These are phyloP conservation scores for Fulvia fulva DNA, from an alignment of 2,329 filamentous ascomycete species.

Conservation along the genomic window DNA sequence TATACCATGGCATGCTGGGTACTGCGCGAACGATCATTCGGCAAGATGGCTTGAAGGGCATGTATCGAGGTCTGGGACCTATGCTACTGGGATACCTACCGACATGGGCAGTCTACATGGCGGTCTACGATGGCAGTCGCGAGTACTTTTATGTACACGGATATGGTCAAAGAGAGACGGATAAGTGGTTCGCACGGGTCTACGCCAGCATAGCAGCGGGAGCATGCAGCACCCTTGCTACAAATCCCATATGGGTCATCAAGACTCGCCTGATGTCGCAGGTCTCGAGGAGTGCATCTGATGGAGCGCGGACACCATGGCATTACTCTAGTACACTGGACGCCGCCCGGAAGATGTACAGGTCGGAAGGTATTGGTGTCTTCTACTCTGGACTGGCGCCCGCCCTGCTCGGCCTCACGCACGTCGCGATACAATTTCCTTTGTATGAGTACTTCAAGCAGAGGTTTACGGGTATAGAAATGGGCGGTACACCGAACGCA, in stretches of 20 bases:
- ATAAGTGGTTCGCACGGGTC: slow-evolving; percentile 73
- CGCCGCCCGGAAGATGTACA: slow-evolving; percentile 94
- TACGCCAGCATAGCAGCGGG: slow-evolving; percentile 89
- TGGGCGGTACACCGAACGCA: slow-evolving; percentile 64
- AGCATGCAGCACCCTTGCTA: slow-evolving; percentile 86
- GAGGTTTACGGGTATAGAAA: slow-evolving; percentile 81
- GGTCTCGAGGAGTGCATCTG: slow-evolving; percentile 56
- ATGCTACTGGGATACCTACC: slow-evolving; percentile 94
- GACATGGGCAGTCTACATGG: slow-evolving; percentile 98
- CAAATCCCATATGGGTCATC: slow-evolving; percentile 99
- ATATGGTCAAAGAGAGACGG: slow-evolving; percentile 42
- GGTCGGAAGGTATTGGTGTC: slow-evolving; percentile 76
- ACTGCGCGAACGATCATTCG: slow-evolving; percentile 81
- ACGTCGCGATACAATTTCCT: slow-evolving; percentile 96
- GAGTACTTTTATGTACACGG: slow-evolving; percentile 61
- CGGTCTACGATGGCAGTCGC: slow-evolving; percentile 89
- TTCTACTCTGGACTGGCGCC: slow-evolving; percentile 96
- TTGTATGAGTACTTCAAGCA: slow-evolving; percentile 92
- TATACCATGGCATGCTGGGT: slow-evolving; percentile 84
- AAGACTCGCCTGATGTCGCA: slow-evolving; percentile 98
- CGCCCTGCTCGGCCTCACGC: slow-evolving; percentile 83
- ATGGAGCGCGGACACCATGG: slow-evolving; percentile 67
- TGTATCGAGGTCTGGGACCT: slow-evolving; percentile 90
- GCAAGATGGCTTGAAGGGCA: slow-evolving; percentile 81
- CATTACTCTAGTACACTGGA: slow-evolving; percentile 87